Evolutionary conservation across 2,329 filamentous ascomycete species (phyloP).

Genomic region (Fusarium floridanum): DNA sequence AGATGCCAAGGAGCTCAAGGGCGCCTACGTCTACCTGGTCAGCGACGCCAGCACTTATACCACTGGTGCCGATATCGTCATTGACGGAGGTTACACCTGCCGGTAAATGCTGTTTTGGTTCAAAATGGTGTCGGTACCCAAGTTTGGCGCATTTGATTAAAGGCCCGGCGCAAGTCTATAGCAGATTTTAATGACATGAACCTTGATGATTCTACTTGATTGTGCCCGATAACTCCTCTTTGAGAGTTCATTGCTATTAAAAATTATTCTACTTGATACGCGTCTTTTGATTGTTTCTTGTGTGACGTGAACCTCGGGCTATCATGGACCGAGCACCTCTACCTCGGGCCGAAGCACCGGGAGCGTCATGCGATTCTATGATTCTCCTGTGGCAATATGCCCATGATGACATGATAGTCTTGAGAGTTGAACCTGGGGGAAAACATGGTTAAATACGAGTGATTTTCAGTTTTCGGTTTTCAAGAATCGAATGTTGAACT

Average conservation of each 20-base stretch:
- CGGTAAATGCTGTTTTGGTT: slow-evolving; percentile 50
- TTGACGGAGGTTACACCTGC: slow-evolving; percentile 77
- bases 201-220: not conserved
- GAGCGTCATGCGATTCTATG: not conserved
- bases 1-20: slow-evolving; percentile 77
- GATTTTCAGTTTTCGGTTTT: not conserved
- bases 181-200: slow-evolving; percentile 24
- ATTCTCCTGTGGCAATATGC: no score
- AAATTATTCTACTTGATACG: not conserved
- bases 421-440: not conserved
- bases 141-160: slow-evolving; percentile 13
- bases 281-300: not conserved
- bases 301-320: not conserved
- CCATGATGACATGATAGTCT: not conserved
- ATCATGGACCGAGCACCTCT: not conserved
- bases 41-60: slow-evolving; percentile 82
- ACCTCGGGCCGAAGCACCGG: not conserved
- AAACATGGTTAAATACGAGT: not conserved
- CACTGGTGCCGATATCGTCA: slow-evolving; percentile 77
- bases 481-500: not conserved
- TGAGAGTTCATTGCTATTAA: no score
- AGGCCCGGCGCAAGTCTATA: slow-evolving; percentile 11
- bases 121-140: slow-evolving; percentile 21
- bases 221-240: no score
- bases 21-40: slow-evolving; percentile 82